Evolutionary conservation across 2,329 filamentous ascomycete species (phyloP).

Genomic region (Monilinia fructigena): DNA sequence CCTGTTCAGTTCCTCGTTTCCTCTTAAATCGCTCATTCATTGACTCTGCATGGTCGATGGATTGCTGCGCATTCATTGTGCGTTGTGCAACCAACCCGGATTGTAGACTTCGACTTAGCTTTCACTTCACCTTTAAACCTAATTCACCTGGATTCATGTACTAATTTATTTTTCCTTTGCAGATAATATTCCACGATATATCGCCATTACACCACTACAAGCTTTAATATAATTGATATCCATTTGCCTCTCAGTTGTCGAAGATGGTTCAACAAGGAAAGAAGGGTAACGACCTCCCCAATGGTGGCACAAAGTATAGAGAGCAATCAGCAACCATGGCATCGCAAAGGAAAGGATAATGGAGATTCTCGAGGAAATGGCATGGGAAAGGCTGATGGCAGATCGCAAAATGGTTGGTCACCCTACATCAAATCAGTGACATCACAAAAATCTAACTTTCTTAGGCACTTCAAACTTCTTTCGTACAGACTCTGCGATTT

Average conservation of each 20-base stretch:
- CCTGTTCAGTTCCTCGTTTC: neutral
- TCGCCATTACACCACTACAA: neutral
- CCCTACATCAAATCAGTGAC: neutral
- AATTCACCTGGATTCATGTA: neutral
- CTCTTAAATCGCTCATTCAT: neutral
- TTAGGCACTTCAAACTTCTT: slow-evolving; percentile 68
- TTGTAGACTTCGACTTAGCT: neutral
- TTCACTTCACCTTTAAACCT: neutral
- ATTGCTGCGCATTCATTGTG: slow-evolving; percentile 20
- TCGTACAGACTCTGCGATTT: slow-evolving; percentile 86
- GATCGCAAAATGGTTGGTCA: slow-evolving; percentile 55
- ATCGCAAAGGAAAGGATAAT: slow-evolving; percentile 61
- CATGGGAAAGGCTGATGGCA: slow-evolving; percentile 50
- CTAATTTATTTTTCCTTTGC: neutral
- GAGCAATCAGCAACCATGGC: slow-evolving; percentile 52
- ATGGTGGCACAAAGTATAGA: slow-evolving; percentile 49
- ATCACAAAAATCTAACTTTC: slow-evolving; percentile 27
- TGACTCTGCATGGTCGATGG: slow-evolving; percentile 8
- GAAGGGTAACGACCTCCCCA: slow-evolving; percentile 42
- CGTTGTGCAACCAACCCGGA: slow-evolving; percentile 6
- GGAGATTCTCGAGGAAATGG: slow-evolving; percentile 51
- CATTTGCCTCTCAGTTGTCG: slow-evolving; percentile 20
- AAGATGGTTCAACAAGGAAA: slow-evolving; percentile 62
- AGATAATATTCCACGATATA: slow-evolving; percentile 22
- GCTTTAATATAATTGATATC: slow-evolving; percentile 10